phyloP scores from a whole-genome alignment of 805 yeast species.

The Candida loeiensis region DNA sequence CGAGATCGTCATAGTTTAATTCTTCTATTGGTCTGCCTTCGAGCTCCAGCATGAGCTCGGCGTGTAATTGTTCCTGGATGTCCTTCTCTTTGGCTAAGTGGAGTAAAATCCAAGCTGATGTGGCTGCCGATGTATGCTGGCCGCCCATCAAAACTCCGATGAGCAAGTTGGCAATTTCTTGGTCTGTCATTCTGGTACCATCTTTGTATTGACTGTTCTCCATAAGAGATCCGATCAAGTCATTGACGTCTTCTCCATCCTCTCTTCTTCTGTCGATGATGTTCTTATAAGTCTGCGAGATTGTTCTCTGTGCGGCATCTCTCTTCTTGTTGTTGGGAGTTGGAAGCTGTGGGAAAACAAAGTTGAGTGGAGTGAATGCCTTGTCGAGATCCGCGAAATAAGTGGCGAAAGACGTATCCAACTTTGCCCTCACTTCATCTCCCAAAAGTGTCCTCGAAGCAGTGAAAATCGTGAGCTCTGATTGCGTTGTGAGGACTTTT shows the following conservation, averaged over 20 bases:
- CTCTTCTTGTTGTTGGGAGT: constrained; percentile 77
- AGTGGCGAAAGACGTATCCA: constrained; percentile 78
- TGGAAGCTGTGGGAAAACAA: constrained; percentile 92
- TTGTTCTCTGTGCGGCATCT: constrained; percentile 80
- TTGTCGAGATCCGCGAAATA: constrained; percentile 88
- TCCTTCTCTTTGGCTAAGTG: constrained; percentile 86
- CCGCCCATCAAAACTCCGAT: constrained; percentile 99
- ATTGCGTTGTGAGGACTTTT: constrained; percentile 77
- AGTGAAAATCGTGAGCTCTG: constrained; percentile 93
- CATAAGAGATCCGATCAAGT: constrained; percentile 84
- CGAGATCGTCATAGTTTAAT: constrained; percentile 76
- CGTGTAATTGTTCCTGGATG: constrained; percentile 72
- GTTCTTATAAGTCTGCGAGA: constrained; percentile 74
- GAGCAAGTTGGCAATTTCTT: constrained; percentile 86
- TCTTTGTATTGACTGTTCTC: constrained; percentile 81
- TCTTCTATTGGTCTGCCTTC: constrained; percentile 45
- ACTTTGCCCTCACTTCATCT: constrained; percentile 79
- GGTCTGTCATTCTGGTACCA: constrained; percentile 90
- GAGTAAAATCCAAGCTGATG: constrained; percentile 89
- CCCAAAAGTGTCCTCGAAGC: constrained; percentile 91
- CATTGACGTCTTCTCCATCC: constrained; percentile 48
- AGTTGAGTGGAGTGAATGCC: constrained; percentile 93
- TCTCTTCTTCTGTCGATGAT: constrained; percentile 66
- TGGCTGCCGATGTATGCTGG: constrained; percentile 95
- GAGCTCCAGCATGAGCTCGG: constrained; percentile 67